Evolutionary conservation across 352 stramenopile species (phyloP).

Genomic region (Globisporangium cylindrosporum): DNA sequence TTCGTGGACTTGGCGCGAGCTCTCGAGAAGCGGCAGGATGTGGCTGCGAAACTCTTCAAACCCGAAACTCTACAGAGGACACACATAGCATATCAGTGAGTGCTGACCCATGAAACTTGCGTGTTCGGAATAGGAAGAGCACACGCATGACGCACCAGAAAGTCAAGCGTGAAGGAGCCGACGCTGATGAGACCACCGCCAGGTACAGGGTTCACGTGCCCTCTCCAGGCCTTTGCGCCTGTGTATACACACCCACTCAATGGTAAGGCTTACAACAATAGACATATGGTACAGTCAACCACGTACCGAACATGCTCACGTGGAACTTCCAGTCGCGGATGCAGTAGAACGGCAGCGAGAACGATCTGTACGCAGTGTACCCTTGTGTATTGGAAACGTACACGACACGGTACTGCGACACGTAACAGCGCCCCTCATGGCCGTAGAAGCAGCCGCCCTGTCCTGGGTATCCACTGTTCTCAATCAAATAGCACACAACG

Average conservation of each 20-base stretch:
- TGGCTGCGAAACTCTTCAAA: conserved; percentile 79
- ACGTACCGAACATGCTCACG: conserved; percentile 55
- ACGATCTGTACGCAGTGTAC: conserved; percentile 57
- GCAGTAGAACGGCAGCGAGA: conserved; percentile 75
- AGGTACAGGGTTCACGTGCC: conserved; percentile 66
- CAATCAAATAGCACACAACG: not conserved
- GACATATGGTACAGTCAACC: not conserved
- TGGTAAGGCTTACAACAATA: not conserved
- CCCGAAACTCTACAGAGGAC: conserved; percentile 41
- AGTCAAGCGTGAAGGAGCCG: conserved; percentile 56
- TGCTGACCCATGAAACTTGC: not conserved
- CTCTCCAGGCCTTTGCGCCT: conserved; percentile 65
- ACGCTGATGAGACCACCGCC: conserved; percentile 64
- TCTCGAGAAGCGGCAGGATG: conserved; percentile 54
- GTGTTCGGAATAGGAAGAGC: not conserved
- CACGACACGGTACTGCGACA: conserved; percentile 78
- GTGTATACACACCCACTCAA: not conserved
- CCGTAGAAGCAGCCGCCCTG: conserved; percentile 81
- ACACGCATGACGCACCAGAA: conserved; percentile 40
- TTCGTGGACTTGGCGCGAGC: conserved; percentile 45
- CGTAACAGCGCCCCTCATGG: conserved; percentile 59
- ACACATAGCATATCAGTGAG: not conserved
- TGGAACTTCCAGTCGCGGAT: conserved; percentile 75
- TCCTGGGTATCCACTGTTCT: conserved; percentile 67
- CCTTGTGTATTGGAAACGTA: conserved; percentile 45